Evolutionary conservation across 495 filamentous ascomycete genomes (phyloP).

Genomic region (Aspergillus affinis): DNA sequence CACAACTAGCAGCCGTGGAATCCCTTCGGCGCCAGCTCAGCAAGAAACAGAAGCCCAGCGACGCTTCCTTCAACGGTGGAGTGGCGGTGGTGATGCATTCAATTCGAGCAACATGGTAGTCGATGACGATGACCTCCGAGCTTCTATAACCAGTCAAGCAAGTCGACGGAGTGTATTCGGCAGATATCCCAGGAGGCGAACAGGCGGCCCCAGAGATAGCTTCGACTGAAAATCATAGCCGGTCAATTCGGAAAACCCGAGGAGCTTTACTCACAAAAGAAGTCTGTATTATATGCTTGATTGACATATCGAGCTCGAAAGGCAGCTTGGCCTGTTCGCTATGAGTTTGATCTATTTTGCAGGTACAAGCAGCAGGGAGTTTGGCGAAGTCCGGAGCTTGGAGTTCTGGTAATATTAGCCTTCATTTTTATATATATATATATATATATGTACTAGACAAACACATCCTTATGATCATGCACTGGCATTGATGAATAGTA

Average conservation of each 20-base stretch:
- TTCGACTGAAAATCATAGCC: constrained; percentile 27
- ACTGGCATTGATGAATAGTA: not conserved
- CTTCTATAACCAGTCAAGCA: constrained; percentile 42
- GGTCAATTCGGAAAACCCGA: not conserved
- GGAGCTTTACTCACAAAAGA: not conserved
- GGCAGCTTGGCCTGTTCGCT: too few relatives aligned
- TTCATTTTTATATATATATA: too few relatives aligned
- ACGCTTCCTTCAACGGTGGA: constrained; percentile 47
- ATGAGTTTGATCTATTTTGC: not conserved
- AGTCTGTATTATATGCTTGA: not conserved
- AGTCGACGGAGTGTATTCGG: constrained; percentile 40
- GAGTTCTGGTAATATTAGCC: not conserved
- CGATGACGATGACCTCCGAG: constrained; percentile 44
- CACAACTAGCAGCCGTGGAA: constrained; percentile 36
- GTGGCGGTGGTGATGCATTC: constrained; percentile 44
- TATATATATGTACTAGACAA: too few relatives aligned
- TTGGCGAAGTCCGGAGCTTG: not conserved
- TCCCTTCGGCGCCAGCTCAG: constrained; percentile 29
- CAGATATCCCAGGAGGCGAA: constrained; percentile 37
- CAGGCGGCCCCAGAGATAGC: constrained; percentile 43
- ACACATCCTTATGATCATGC: not conserved
- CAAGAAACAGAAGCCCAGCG: constrained; percentile 45
- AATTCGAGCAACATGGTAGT: constrained; percentile 42
- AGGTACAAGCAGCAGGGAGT: not conserved
- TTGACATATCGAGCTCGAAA: not conserved